These are phyloP conservation scores for Cicer arietinum DNA, from an alignment of 306 rosid genomes.

Conservation along the genomic window DNA sequence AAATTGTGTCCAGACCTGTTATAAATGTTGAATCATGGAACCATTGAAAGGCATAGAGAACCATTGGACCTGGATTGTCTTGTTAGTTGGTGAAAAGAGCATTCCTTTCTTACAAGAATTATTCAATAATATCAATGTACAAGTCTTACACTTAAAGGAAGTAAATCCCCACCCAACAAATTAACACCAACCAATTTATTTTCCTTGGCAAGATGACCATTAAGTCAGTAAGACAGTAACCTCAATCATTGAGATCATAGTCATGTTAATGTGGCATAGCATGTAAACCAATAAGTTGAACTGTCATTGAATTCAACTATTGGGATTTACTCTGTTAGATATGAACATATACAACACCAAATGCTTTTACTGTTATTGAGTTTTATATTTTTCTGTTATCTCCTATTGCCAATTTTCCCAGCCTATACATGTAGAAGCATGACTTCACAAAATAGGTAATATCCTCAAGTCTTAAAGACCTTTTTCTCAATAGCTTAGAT, in stretches of 20 bases:
- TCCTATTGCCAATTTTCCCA: constrained; percentile 36
- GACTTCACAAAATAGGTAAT: constrained; percentile 19
- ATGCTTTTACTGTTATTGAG: constrained; percentile 24
- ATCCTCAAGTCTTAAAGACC: constrained; percentile 3
- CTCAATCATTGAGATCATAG: constrained; percentile 16
- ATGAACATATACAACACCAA: not conserved
- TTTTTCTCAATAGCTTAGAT: constrained; percentile 26
- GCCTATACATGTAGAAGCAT: not conserved
- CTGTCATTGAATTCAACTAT: not conserved
- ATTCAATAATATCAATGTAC: not conserved
- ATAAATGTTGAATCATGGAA: not conserved
- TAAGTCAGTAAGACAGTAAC: constrained; percentile 11
- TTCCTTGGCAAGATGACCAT: constrained; percentile 17
- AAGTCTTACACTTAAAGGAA: constrained; percentile 12
- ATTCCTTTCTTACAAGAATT: not conserved
- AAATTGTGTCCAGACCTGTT: not conserved
- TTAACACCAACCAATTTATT: not conserved
- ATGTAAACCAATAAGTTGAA: constrained; percentile 8
- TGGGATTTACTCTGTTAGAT: not conserved
- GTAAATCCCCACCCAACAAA: constrained; percentile 13
- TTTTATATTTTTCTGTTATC: constrained; percentile 7
- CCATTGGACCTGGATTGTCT: constrained; percentile 30
- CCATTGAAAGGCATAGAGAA: constrained; percentile 1
- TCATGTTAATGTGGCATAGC: constrained; percentile 6
- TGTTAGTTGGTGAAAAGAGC: constrained; percentile 22